Conservation (phyloP, 768 basidiomycete species). For the Kwoniella sp. region DNA sequence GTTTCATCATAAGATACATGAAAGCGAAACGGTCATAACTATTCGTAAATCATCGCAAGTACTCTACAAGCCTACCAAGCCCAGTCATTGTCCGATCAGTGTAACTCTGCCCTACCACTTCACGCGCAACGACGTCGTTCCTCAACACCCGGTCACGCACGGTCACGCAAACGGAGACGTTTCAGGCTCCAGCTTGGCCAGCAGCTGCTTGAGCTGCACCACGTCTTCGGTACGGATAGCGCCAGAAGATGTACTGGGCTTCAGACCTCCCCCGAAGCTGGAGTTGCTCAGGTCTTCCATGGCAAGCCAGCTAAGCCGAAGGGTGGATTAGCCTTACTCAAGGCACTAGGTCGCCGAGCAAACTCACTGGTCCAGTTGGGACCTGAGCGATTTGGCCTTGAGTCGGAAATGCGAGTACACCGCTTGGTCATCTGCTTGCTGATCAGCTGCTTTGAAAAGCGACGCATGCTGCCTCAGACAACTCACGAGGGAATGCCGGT, state of each 20-base stretch:
- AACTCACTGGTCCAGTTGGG: conserved; percentile 42
- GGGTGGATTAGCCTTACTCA: too few relatives aligned
- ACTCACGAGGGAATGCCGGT: conserved; percentile 27
- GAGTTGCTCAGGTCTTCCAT: conserved; percentile 39
- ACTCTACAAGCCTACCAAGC: too few relatives aligned
- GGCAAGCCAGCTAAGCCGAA: conserved; percentile 42
- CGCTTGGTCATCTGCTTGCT: conserved; percentile 31
- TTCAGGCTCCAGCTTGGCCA: conserved; percentile 37
- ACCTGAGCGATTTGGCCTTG: conserved; percentile 37
- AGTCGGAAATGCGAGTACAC: conserved; percentile 42
- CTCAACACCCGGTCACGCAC: too few relatives aligned
- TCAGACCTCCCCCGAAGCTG: conserved; percentile 1
- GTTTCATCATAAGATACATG: too few relatives aligned
- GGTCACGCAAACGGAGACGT: conserved; percentile 35
- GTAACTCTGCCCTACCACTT: too few relatives aligned
- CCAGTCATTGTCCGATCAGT: too few relatives aligned
- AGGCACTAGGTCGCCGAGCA: neutral
- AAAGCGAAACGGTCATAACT: too few relatives aligned
- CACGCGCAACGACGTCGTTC: too few relatives aligned
- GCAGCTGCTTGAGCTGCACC: conserved; percentile 31
- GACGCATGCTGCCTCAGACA: neutral
- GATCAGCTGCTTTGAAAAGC: neutral
- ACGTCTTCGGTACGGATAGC: conserved; percentile 37
- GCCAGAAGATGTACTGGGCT: conserved; percentile 19
- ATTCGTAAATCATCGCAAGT: too few relatives aligned